phyloP scores from a whole-genome alignment of 2,329 filamentous ascomycete species.

The Helotiales sp. region DNA sequence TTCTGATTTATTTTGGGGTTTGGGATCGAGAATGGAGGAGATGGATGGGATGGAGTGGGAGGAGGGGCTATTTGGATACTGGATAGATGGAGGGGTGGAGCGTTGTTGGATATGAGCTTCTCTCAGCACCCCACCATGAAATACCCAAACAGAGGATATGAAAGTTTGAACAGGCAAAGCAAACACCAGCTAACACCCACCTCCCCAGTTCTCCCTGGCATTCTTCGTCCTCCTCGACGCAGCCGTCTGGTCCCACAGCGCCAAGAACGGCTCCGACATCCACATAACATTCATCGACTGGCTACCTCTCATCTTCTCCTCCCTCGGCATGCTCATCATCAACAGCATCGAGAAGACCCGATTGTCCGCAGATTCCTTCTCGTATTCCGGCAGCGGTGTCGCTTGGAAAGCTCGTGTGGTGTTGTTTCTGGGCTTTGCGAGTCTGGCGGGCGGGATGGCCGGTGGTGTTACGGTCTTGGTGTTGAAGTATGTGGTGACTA shows the following conservation, averaged over 20 bases:
- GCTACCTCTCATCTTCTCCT: conserved; percentile 70
- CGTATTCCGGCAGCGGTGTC: conserved; percentile 65
- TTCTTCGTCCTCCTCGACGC: conserved; percentile 73
- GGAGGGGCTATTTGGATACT: too few relatives aligned
- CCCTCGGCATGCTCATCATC: conserved; percentile 73
- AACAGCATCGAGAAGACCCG: conserved; percentile 72
- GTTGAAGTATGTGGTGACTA: conserved; percentile 65
- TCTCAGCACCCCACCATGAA: not conserved
- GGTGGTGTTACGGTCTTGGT: conserved; percentile 72
- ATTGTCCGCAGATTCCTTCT: conserved; percentile 66
- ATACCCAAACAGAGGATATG: not conserved
- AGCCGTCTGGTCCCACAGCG: conserved; percentile 68
- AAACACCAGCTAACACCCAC: conserved; percentile 16
- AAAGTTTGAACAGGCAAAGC: not conserved
- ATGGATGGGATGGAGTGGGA: not conserved
- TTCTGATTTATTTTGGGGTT: conserved; percentile 26
- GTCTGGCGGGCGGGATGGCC: conserved; percentile 69
- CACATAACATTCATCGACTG: conserved; percentile 73
- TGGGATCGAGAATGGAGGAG: not conserved
- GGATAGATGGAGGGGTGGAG: too few relatives aligned
- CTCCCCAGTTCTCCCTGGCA: conserved; percentile 64
- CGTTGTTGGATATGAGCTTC: not conserved
- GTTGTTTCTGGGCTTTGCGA: conserved; percentile 69
- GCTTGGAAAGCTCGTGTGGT: conserved; percentile 73
- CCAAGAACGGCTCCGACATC: conserved; percentile 61